Base-by-base conservation (phyloP, 2,329 filamentous ascomycete genomes). In the Trichoderma atrobrunneum region DNA sequence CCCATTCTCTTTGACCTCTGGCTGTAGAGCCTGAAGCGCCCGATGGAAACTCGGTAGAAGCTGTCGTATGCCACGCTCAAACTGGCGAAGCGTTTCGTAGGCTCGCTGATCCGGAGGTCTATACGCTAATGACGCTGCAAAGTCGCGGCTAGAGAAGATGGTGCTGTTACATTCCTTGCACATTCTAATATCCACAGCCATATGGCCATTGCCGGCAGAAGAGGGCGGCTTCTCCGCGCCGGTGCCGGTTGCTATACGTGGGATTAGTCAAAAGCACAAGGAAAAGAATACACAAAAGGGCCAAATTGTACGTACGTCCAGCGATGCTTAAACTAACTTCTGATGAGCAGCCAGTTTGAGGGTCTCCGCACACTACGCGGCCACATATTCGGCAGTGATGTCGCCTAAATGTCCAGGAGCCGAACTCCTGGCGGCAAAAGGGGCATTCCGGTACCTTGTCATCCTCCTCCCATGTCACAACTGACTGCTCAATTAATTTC, bases 331-430 rank as follows among this genome's bases (percentile, higher is more conserved):
- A 83, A 5, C 91, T 93, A 68, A 99, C 87, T 76, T 97, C 93
- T 10, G 86, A 89, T 1, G 96, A 99, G 81, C 96, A 99, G 4
- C 83, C 90, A 0, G 96, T 99, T 72, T 89, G 87, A 0, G 89
- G 89, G 81, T 99, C 96, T 14, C 94, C 94, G 79, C 96, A 99
- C 0, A 99, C 94, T 0, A 99, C 94, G 57, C 92, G 89, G 4
- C 96, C 96, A 78, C 96, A 99, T 81, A 97, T 91, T 70, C 96
- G 89, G 81, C 96, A 99, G 81, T 99, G 96, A 80, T 98, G 96
- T 76, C 96, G 87, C 77, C 96, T 89, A 78, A 98, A 97, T 1
- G 94, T 93, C 88, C 97, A 98, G 16, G 91, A 92, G 1, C 94
- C 92, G 81, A 99, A 99, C 71, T 97, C 94, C 78, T 99, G 96